These are phyloP conservation scores for Calocybe gambosa DNA, from an alignment of 1,284 basidiomycete species.

Conservation along the genomic window DNA sequence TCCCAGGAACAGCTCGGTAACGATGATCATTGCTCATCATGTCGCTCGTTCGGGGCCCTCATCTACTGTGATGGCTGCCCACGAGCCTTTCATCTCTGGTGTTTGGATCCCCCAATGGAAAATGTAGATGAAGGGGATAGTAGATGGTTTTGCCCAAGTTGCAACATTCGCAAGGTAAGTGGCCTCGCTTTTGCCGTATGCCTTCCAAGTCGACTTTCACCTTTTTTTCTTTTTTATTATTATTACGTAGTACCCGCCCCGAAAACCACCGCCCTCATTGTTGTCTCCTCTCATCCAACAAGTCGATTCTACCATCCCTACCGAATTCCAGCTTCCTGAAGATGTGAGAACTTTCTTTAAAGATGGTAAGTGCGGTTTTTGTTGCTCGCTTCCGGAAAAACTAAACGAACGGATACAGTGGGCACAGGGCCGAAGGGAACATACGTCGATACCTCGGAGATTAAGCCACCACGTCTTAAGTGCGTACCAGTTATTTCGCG, in stretches of 20 bases:
- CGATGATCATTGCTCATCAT: constrained; percentile 93
- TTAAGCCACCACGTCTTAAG: constrained; percentile 76
- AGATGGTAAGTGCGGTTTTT: constrained; percentile 52
- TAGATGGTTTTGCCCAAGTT: constrained; percentile 89
- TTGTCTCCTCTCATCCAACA: constrained; percentile 67
- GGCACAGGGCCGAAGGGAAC: constrained; percentile 66
- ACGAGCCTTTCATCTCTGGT: constrained; percentile 92
- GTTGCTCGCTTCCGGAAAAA: constrained; percentile 11
- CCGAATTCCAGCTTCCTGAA: constrained; percentile 85
- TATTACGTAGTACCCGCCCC: constrained; percentile 51
- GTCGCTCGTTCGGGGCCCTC: constrained; percentile 73
- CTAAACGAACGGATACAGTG: constrained; percentile 40
- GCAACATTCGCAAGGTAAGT: constrained; percentile 61
- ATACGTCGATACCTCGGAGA: constrained; percentile 73
- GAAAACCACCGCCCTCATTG: constrained; percentile 55
- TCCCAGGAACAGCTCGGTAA: constrained; percentile 56
- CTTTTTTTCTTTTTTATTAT: constrained; percentile 16
- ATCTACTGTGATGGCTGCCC: constrained; percentile 98
- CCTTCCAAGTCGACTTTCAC: constrained; percentile 10
- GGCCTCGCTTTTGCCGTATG: constrained; percentile 1
- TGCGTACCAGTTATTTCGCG: constrained; percentile 33
- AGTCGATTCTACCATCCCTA: constrained; percentile 59
- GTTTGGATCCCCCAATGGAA: constrained; percentile 92
- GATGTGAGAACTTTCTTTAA: constrained; percentile 85
- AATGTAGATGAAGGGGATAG: constrained; percentile 80